Base-by-base conservation (phyloP, 2,329 filamentous ascomycete genomes). In the Chaetomiaceae sp. region DNA sequence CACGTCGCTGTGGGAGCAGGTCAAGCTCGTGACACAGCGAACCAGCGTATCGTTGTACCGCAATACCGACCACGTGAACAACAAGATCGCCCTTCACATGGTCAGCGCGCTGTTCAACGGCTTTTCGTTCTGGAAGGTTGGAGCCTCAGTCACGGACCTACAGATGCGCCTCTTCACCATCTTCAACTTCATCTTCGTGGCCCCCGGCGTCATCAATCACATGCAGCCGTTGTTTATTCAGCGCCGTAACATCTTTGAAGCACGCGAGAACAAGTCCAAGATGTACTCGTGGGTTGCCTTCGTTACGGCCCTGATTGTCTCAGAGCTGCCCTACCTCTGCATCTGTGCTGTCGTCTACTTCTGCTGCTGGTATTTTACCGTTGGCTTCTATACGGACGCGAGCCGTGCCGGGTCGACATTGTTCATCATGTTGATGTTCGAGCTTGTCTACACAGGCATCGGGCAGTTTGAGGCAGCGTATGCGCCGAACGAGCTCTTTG, bases 51-150 rank as follows among this genome's bases (percentile, higher is more conserved):
- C 83, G 0, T 70, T 88, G 5, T 89, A 73, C 68, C 76, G 86
- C 49, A 87, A 87, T 62, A 76, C 73, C 0, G 79, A 84, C 46
- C 87, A 88, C 56, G 65, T 83, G 50, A 79, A 80, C 63, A 85
- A 81, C 71, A 85, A 85, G 65, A 64, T 85, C 1, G 66, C 70
- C 0, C 67, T 83, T 1, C 79, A 83, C 59, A 67, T 83, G 19
- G 67, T 69, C 13, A 73, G 72, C 0, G 77, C 74, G 0, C 70
- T 83, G 0, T 81, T 83, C 67, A 82, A 79, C 60, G 81, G 79
- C 1, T 83, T 83, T 56, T 74, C 75, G 0, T 83, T 83, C 61
- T 83, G 79, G 78, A 76, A 73, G 63, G 72, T 83, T 21, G 78
- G 77, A 1, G 63, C 76, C 45, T 72, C 69, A 0, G 69, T 78